Percentiles rank a stretch among this genome's conserved stretches.
phyloP scores from a whole-genome alignment of 2,329 filamentous ascomycete genomes.

The Diaporthe amygdali region DNA sequence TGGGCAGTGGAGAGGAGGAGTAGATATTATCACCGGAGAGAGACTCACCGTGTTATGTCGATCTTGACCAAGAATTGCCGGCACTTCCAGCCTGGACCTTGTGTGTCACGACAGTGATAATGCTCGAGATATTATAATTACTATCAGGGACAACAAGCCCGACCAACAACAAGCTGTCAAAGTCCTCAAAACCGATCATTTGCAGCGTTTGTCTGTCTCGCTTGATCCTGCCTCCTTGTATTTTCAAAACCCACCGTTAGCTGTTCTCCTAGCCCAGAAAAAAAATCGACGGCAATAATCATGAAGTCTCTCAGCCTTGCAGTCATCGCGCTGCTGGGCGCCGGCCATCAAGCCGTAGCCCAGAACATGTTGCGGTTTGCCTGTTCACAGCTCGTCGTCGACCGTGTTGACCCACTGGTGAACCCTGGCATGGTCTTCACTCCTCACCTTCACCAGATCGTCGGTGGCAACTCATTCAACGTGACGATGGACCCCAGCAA shows the following conservation, averaged over 20 bases:
- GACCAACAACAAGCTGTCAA: neutral
- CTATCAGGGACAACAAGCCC: neutral
- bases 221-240: no score
- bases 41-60: slow-evolving; percentile 1
- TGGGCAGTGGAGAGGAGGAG: neutral
- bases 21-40: neutral
- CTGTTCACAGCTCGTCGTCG: slow-evolving; percentile 53
- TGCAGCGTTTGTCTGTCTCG: neutral
- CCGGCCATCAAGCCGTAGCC: slow-evolving; percentile 30
- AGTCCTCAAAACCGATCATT: neutral
- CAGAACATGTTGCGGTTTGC: slow-evolving; percentile 52
- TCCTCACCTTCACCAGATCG: slow-evolving; percentile 53
- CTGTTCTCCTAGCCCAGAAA: neutral
- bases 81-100: neutral
- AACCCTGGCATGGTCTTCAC: slow-evolving; percentile 50
- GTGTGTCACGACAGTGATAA: neutral
- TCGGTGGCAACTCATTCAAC: slow-evolving; percentile 52
- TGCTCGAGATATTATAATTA: slow-evolving; percentile 4
- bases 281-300: slow-evolving; percentile 17
- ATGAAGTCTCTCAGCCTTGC: slow-evolving; percentile 35
- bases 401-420: slow-evolving; percentile 51
- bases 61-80: slow-evolving; percentile 5
- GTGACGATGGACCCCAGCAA: slow-evolving; percentile 45
- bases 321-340: slow-evolving; percentile 34
- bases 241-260: neutral